These are phyloP conservation scores for Botrytis cinerea DNA, from an alignment of 2,329 filamentous ascomycete genomes.

Conservation along the genomic window DNA sequence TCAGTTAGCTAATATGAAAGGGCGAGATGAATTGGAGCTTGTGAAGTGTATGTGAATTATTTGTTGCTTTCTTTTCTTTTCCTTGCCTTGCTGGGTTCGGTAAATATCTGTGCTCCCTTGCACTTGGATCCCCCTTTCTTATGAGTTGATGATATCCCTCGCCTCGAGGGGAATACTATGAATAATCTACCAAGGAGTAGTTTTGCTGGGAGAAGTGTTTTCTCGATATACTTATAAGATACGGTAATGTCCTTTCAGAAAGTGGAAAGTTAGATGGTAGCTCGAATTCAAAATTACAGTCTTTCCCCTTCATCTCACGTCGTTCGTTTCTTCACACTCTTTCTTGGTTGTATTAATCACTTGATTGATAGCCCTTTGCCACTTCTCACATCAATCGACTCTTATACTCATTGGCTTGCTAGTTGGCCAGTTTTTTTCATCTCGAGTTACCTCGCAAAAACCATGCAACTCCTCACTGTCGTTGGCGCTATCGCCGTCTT, in stretches of 20 bases:
- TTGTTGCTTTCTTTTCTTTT: not conserved
- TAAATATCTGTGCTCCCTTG: conserved; percentile 12
- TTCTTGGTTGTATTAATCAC: not conserved
- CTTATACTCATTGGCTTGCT: not conserved
- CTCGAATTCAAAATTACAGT: not conserved
- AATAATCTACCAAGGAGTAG: not conserved
- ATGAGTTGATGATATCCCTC: conserved; percentile 7
- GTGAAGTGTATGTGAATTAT: conserved; percentile 15
- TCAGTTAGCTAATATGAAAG: conserved; percentile 22
- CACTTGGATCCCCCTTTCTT: not conserved
- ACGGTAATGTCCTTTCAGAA: not conserved
- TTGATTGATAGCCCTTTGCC: not conserved
- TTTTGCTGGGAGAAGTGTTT: not conserved
- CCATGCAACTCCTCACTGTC: conserved; percentile 29
- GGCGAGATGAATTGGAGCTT: conserved; percentile 6
- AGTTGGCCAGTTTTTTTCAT: not conserved
- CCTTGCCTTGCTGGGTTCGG: conserved; percentile 17
- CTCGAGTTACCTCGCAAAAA: not conserved
- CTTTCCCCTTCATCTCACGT: not conserved
- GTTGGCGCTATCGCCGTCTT: conserved; percentile 25
- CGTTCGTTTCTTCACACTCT: conserved; percentile 7
- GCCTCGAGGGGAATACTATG: not conserved
- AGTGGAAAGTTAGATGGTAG: not conserved
- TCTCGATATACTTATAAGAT: conserved; percentile 20
- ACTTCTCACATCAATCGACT: not conserved